Base-by-base conservation (phyloP, 106 monocot species). In the Allium fistulosum region DNA sequence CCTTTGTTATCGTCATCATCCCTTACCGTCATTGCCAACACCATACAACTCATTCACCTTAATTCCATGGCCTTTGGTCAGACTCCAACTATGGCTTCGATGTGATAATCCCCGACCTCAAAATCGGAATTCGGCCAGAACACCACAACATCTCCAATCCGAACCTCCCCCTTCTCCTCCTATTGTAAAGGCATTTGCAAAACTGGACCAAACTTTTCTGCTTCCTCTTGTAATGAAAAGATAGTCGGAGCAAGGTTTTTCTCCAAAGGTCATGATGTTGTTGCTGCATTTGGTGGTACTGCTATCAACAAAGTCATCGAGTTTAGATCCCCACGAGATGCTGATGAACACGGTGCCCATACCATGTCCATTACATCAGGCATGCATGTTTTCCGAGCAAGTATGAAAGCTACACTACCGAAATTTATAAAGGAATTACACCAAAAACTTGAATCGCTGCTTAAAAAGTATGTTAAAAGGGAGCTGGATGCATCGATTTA, bases 381-480 rank as follows among this genome's bases (percentile, higher is more conserved):
- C n/a, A 73, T 86, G 63, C 88, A 92, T 57, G 73, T 76, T 15
- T 97, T 92, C 76, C 9, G 67, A 6, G 92, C 96, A 0, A 92
- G 83, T 74, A 78, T 97, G 61, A 68, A 9, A 91, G 88, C 9
- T 97, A 92, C 71, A 91, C 96, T 26, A 7, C 80, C 57, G 96
- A 91, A 8, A 78, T 97, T 57, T 91, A 91, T 10, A 97, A 97
- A 72, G 96, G 96, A 17, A 92, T 97, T 45, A 91, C 96, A 9
- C 96, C 96, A 10, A 97, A 97, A 70, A 79, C 96, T 1, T 69
- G 96, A 7, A 15, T 97, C 28, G 88, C 96, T 4, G 82, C 69
- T 37, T 97, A 97, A 72, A 97, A 97, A 64, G 96, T 97, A 2
- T 97, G 92, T 79, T 97, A 91, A 91, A 88, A 80, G 72, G 82